Evolutionary conservation across 129 eudicot species (phyloP), one percentile per base, ranked within the genome.

Genomic region (Tanacetum coccineum): DNA sequence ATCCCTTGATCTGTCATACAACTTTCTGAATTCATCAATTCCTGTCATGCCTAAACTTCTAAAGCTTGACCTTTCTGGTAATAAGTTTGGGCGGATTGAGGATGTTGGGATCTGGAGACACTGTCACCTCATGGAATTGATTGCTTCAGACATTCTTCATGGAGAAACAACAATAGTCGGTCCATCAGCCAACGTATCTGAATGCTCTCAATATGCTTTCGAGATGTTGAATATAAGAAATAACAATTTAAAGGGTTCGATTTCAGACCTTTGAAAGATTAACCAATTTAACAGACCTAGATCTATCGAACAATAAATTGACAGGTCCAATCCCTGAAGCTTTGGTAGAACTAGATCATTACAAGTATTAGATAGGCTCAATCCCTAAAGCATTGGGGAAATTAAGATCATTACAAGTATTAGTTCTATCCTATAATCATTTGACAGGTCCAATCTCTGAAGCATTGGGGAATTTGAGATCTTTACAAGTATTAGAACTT

Each of bases 51-150:
- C n/a, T n/a, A n/a, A n/a, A n/a, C n/a, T n/a, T n/a, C n/a, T n/a
- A n/a, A n/a, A n/a, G n/a, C n/a, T n/a, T n/a, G n/a, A n/a, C 13
- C 10, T 56, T 9, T 22, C 62, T 11, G 6, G 5, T 22, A 56
- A 56, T 21, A 56, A n/a, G 2, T 30, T 59, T 1, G n/a, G 2
- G 3, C 2, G 32, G 0, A 59, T 59, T 4, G 64, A 59, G 13
- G 10, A 59, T 59, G 21, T 59, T 28, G 47, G 64, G n/a, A 28
- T 59, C 6, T 59, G 64, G 64, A 59, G 64, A 30, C 64, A 59
- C 0, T 59, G 64, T 59, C 64, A 59, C 46, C 45, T 59, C 10
- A 28, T 13, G 30, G 10, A 59, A 32, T 13, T 59, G 21, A 59
- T 9, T 13, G 64, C 20, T 11, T 59, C 64, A 13, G 0, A 1